Evolutionary conservation across 176 grass and related monocot genomes (phyloP).

Genomic region (Echinochloa phyllopogon): DNA sequence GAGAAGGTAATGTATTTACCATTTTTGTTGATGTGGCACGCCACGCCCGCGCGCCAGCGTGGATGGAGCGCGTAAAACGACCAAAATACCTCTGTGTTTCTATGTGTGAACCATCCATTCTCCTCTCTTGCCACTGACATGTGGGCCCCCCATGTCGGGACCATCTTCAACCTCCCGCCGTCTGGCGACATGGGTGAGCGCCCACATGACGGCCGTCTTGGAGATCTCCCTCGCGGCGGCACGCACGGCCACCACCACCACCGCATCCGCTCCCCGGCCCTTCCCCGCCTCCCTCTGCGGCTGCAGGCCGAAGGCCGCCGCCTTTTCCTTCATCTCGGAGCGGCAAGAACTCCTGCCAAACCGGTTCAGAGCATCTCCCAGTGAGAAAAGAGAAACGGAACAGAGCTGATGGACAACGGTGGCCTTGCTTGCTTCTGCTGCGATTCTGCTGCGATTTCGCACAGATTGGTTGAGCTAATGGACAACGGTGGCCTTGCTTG

Average conservation of each 20-base stretch:
- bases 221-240: constrained; percentile 77
- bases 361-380: constrained; percentile 9
- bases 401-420: too few species aligned
- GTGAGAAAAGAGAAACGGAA: background rate
- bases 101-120: too few species aligned
- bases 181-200: constrained; percentile 88
- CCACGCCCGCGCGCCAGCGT: too few species aligned
- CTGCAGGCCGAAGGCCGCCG: constrained; percentile 21
- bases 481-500: background rate
- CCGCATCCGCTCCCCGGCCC: constrained; percentile 18
- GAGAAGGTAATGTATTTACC: too few species aligned
- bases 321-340: background rate
- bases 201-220: constrained; percentile 76
- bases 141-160: too few species aligned
- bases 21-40: too few species aligned
- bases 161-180: too few species aligned
- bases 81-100: too few species aligned
- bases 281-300: constrained; percentile 28
- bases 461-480: background rate
- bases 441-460: background rate
- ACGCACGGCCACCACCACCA: constrained; percentile 76
- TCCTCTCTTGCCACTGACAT: too few species aligned
- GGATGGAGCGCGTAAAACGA: too few species aligned
- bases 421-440: too few species aligned
- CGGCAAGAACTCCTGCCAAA: constrained; percentile 8